Evolutionary conservation across 306 rosid species (phyloP), one percentile per base, ranked within the genome.

Genomic region (Casuarina cunninghamiana): DNA sequence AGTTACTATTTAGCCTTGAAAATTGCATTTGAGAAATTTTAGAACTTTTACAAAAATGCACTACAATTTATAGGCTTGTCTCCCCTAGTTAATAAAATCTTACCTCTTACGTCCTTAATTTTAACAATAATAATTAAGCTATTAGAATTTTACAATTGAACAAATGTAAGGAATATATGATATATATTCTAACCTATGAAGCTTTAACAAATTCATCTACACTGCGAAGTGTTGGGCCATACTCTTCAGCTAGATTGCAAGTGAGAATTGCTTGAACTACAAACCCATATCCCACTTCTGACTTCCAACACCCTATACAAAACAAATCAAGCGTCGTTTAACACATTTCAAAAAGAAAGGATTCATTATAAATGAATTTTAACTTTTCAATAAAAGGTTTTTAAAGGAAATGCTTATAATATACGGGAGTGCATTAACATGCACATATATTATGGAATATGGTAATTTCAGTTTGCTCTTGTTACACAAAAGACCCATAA

Each of bases 251-350:
- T 72, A 88, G 46, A 35, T 83, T 77, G 55, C 95, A 84, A 15
- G 82, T 19, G n/a, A 86, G 77, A 73, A 90, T 83, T 37, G 92
- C 90, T 78, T 86, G 95, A 72, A 88, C 73, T 15, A 90, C 51
- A 88, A 84, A 58, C 77, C 86, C 35, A 75, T 85, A 57, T 90
- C 91, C 96, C 96, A 90, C 78, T 49, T 78, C 32, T 88, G 96
- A 69, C 83, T 3, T 2, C 91, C 88, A 62, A 78, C 76, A 76
- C 90, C 80, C 93, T 90, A 76, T 55, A 75, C 68, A 1, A 1
- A 62, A 75, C 62, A 43, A 60, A 70, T 12, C 2, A 4, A 3
- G 45, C n/a, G 32, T 63, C 45, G 38, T 62, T 19, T 54, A n/a
- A 3, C n/a, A n/a, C 60, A 54, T 54, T 54, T 54, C 26, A 15